phyloP scores from a whole-genome alignment of 257 asterid species.

The Capsicum pubescens region DNA sequence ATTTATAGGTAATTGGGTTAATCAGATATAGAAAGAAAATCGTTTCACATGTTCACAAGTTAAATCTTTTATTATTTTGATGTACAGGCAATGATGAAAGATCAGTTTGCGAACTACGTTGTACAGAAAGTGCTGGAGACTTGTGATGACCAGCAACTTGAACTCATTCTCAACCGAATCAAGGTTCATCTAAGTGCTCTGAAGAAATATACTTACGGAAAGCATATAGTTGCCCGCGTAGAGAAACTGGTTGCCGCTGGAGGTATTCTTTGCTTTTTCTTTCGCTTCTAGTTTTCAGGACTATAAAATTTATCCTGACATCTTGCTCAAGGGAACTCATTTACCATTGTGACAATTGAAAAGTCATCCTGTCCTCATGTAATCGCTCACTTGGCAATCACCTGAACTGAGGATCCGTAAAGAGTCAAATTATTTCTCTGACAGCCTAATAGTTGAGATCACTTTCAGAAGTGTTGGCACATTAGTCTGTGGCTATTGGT shows the following conservation, averaged over 20 bases:
- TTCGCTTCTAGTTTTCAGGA: neutral
- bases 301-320: neutral
- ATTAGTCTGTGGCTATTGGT: neutral
- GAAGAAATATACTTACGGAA: slow-evolving; percentile 82
- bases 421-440: slow-evolving; percentile 6
- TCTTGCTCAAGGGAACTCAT: neutral
- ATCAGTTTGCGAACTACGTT: slow-evolving; percentile 83
- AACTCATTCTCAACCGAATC: slow-evolving; percentile 67
- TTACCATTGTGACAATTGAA: neutral
- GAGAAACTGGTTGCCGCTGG: slow-evolving; percentile 95
- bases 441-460: neutral
- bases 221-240: slow-evolving; percentile 86
- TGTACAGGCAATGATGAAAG: slow-evolving; percentile 81
- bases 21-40: neutral
- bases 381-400: slow-evolving; percentile 12
- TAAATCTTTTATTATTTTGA: neutral
- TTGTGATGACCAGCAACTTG: slow-evolving; percentile 77
- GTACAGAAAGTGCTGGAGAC: slow-evolving; percentile 93
- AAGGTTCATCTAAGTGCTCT: slow-evolving; percentile 79
- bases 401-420: neutral
- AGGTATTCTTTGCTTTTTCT: slow-evolving; percentile 46
- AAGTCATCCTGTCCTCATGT: neutral
- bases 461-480: neutral
- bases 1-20: neutral
- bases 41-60: slow-evolving; percentile 5